phyloP scores from a whole-genome alignment of 78 protist species.

The Dictyostelium discoideum region DNA sequence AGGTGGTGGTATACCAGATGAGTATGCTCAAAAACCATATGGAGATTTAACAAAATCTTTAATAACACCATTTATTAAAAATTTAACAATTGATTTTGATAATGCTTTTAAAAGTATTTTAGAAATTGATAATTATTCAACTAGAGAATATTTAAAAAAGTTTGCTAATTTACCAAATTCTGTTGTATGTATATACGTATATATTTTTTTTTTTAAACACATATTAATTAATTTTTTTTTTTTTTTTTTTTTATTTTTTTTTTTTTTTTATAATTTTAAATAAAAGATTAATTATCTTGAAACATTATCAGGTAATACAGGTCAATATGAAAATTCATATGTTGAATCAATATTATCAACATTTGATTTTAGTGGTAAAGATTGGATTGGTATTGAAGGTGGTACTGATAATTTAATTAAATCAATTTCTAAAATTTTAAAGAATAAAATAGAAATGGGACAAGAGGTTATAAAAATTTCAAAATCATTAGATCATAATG shows the following conservation, averaged over 20 bases:
- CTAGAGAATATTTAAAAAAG: neutral
- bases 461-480: neutral
- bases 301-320: neutral
- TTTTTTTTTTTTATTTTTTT: neutral
- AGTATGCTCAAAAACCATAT: neutral
- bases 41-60: neutral
- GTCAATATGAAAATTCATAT: neutral
- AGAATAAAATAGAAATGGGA: neutral
- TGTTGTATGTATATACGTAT: neutral
- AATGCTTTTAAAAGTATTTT: neutral
- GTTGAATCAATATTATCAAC: neutral
- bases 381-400: neutral
- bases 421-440: neutral
- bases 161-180: neutral
- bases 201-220: neutral
- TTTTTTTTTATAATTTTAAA: neutral
- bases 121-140: neutral
- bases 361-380: slow-evolving; percentile 17
- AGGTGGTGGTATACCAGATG: neutral
- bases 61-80: neutral
- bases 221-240: neutral
- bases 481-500: neutral
- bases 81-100: slow-evolving; percentile 7
- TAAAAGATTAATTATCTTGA: slow-evolving; percentile 10
- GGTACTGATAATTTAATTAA: slow-evolving; percentile 3